Base-by-base conservation (phyloP, 768 basidiomycete species). In the Xerocomellus intermedius region DNA sequence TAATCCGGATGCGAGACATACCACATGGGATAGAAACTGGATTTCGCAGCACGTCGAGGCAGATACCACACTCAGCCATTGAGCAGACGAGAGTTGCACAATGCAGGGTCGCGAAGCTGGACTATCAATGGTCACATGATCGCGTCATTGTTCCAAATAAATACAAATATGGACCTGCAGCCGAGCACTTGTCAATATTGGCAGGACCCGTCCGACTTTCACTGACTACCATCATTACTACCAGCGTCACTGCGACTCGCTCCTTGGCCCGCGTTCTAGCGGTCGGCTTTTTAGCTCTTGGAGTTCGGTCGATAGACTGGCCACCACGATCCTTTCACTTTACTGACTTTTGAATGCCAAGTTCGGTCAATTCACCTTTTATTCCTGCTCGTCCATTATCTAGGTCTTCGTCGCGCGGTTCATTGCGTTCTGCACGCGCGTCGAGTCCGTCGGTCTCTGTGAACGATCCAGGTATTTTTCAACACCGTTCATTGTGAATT, bases 1-100 rank as follows among this genome's bases (percentile, higher is more conserved):
- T 22, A 42, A 50, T 28, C 42, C 21, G 32, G 4, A 42, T 4
- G 24, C 6, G 5, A 30, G 7, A 52, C 82, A 50, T 61, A 87
- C 86, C 86, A 66, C 86, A 88, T 38, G 86, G 85, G 1, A 85
- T 62, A 12, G 79, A 79, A 4, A 84, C 82, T 1, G 86, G 86
- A 30, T 67, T 75, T 32, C 79, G 80, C 49, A 82, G 66, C 8
- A 68, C 65, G 39, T 85, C 82, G 22, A 82, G 73, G 65, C 86
- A 89, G 59, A 87, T 84, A 52, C 77, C 75, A 67, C 86, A 87
- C 33, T 77, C 71, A 35, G 76, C 72, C 82, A 82, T 80, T n/a
- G n/a, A 32, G 32, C 8, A 30, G 28, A 21, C 12, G 21, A 7
- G 22, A 37, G 0, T 22, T 12, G 22, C 24, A 26, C 28, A 8